Base-by-base conservation (phyloP, 805 yeast genomes). In the Torulaspora gathmanii region DNA sequence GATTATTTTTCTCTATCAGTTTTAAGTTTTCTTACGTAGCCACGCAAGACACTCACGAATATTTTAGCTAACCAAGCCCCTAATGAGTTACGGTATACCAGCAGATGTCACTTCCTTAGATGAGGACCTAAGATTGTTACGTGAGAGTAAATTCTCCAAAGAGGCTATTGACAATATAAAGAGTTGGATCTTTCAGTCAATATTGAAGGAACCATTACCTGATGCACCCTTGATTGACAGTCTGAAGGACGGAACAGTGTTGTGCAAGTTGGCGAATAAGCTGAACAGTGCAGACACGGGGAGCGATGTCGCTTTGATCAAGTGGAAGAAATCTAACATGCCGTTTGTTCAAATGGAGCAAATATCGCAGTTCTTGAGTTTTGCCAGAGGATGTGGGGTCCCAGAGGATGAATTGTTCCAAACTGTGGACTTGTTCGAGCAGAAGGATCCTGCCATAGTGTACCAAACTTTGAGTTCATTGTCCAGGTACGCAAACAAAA, bases 261-360 rank as follows among this genome's bases (percentile, higher is more conserved):
- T 81, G n/a, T 78, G 83, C 51, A 63, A 65, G 49, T 52, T 62
- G 37, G 69, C 63, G 1, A 61, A 56, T 42, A 56, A 52, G 29
- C 43, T 80, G 22, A 65, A 69, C 5, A 73, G 73, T 45, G 60
- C 61, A 1, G 69, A 78, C 13, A 70, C 71, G 5, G 25, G 34
- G 4, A 23, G 30, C 6, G 42, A 25, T 3, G 45, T 54, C 0
- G 44, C 50, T 9, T 63, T 69, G 2, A 60, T 70, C 3, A 76
- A 72, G 50, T 80, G 64, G 60, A 86, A 83, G 59, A 71, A 71
- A 40, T 78, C 87, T 9, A 70, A 71, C 41, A 80, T 86, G 82
- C 91, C 95, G 2, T 87, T 86, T 61, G 76, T 80, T 12, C 73
- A 70, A 46, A 87, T 87, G 96, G 95, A 87, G 58, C 86, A 86